Conservation (phyloP, 768 basidiomycete genomes). For the Tephrocybe sp. region DNA sequence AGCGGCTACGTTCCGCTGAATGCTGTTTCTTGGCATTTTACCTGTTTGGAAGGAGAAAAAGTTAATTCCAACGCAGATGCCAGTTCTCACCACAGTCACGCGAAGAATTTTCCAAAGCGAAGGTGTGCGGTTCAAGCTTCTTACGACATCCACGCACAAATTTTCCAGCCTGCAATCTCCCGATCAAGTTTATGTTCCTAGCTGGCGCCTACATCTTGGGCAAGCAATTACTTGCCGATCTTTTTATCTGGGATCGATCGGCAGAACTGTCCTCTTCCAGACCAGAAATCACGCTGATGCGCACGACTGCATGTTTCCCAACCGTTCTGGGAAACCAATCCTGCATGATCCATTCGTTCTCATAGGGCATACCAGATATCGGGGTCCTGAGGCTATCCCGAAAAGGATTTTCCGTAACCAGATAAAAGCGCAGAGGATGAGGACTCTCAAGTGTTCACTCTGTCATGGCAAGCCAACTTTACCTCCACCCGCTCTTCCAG, state of each 20-base stretch:
- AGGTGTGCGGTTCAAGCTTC: conserved; percentile 6
- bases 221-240: conserved; percentile 19
- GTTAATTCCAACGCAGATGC: conserved; percentile 3
- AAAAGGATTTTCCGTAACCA: conserved; percentile 16
- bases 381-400: conserved; percentile 16
- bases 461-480: conserved; percentile 35
- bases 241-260: conserved; percentile 22
- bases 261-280: conserved; percentile 21
- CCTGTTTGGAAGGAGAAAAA: conserved; percentile 14
- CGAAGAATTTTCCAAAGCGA: conserved; percentile 13
- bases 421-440: conserved; percentile 12
- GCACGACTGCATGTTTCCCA: conserved; percentile 17
- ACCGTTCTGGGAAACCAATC: conserved; percentile 19
- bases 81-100: conserved; percentile 14
- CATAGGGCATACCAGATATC: conserved; percentile 14
- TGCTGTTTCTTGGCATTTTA: conserved; percentile 11
- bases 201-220: conserved; percentile 17
- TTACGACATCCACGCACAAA: conserved; percentile 18
- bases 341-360: conserved; percentile 19
- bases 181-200: conserved; percentile 14
- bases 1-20: conserved; percentile 11
- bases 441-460: neutral
- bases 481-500: conserved; percentile 46
- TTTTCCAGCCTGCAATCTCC: conserved; percentile 18
- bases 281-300: conserved; percentile 18